Percentiles rank a stretch among this genome's conserved stretches.
Conservation (phyloP, 2,329 filamentous ascomycete genomes). For the Pestalotiopsis sp. region DNA sequence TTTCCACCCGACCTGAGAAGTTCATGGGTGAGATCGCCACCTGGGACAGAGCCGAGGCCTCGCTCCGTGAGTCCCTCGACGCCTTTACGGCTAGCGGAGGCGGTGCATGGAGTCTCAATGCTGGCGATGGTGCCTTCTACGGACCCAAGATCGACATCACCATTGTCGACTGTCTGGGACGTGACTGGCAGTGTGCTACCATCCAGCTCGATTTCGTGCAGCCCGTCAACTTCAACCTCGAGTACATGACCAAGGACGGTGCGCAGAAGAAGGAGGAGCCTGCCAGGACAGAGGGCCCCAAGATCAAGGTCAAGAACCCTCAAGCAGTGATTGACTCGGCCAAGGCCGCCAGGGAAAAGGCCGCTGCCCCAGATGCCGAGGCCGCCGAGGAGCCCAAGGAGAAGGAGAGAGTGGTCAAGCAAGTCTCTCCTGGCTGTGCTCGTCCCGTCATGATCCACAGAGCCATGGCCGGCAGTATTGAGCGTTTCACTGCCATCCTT, state of each 20-base stretch:
- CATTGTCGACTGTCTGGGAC: slow-evolving; percentile 81
- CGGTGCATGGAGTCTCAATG: slow-evolving; percentile 83
- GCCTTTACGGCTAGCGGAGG: slow-evolving; percentile 61
- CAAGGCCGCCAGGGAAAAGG: slow-evolving; percentile 37
- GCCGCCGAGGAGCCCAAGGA: slow-evolving; percentile 34
- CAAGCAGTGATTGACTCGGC: slow-evolving; percentile 26
- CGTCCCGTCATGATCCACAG: slow-evolving; percentile 86
- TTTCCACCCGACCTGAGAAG: slow-evolving; percentile 88
- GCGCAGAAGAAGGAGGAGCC: slow-evolving; percentile 36
- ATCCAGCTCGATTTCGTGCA: slow-evolving; percentile 93
- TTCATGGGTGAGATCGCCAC: slow-evolving; percentile 83
- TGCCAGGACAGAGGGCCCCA: slow-evolving; percentile 25
- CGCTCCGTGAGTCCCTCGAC: slow-evolving; percentile 76
- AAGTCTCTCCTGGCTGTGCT: slow-evolving; percentile 67
- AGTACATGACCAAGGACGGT: slow-evolving; percentile 76
- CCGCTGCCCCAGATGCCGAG: slow-evolving; percentile 42
- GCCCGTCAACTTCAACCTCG: slow-evolving; percentile 81
- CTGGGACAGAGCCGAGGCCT: slow-evolving; percentile 86
- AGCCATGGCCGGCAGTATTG: slow-evolving; percentile 71
- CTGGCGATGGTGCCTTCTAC: slow-evolving; percentile 96
- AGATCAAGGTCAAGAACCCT: slow-evolving; percentile 36
- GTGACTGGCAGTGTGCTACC: slow-evolving; percentile 87
- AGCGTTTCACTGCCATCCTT: slow-evolving; percentile 70
- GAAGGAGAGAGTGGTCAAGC: slow-evolving; percentile 39
- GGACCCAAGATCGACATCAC: slow-evolving; percentile 98